phyloP scores from a whole-genome alignment of 208 protist species.

The Phytomonas sp. region DNA sequence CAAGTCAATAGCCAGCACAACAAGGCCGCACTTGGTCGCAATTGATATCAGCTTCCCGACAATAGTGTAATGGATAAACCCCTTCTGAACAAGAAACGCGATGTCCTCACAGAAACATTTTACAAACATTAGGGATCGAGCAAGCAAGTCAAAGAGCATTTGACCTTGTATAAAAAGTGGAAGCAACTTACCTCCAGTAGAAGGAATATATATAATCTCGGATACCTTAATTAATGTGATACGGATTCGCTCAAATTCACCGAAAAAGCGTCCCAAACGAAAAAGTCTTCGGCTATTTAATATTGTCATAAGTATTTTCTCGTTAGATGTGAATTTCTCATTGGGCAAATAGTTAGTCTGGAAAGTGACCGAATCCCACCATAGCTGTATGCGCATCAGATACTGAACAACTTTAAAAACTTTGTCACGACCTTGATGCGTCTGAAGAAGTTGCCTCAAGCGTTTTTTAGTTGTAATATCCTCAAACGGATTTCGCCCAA shows the following conservation, averaged over 20 bases:
- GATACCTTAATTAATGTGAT: constrained; percentile 82
- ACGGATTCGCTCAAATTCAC: constrained; percentile 85
- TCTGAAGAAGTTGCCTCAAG: constrained; percentile 82
- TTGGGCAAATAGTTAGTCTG: constrained; percentile 71
- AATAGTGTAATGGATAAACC: constrained; percentile 82
- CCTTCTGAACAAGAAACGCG: constrained; percentile 82
- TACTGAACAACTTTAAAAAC: constrained; percentile 88
- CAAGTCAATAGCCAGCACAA: constrained; percentile 80
- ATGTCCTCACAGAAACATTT: constrained; percentile 87
- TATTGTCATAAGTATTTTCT: constrained; percentile 88
- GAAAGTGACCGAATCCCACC: constrained; percentile 69
- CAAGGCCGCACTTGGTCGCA: constrained; percentile 59
- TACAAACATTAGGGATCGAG: constrained; percentile 62
- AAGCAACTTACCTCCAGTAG: constrained; percentile 69
- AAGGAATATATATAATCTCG: constrained; percentile 80
- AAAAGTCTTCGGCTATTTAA: constrained; percentile 84
- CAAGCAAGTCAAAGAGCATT: constrained; percentile 85
- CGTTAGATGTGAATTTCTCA: constrained; percentile 61
- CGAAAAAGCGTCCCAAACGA: constrained; percentile 81
- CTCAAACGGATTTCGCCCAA: constrained; percentile 79
- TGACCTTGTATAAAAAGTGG: constrained; percentile 86
- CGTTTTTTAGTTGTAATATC: constrained; percentile 82
- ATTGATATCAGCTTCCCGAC: constrained; percentile 70
- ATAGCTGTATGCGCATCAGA: constrained; percentile 70
- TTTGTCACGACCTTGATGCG: constrained; percentile 85